Base-by-base conservation (phyloP, 2,329 filamentous ascomycete species). In the Talaromyces verruculosus region DNA sequence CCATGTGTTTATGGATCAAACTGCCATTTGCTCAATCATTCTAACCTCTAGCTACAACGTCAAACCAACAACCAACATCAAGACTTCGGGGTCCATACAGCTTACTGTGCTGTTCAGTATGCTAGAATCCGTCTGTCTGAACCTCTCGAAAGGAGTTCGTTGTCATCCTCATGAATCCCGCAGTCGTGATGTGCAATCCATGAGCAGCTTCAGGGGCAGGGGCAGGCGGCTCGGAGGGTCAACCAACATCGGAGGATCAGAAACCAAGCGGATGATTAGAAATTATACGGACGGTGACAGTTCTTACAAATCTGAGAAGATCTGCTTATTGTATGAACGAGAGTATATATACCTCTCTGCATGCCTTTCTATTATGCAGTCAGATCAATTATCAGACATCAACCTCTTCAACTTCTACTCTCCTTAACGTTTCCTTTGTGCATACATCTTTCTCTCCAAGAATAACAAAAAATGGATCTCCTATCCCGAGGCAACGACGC, bases 401-500 rank as follows among this genome's bases (percentile, higher is more conserved):
- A 15, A 55, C 25, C 25, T n/a, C 25, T 25, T 30, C 28, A 17
- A 15, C n/a, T 37, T 10, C 30, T 57, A 37, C 53, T 39, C 33
- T 35, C 51, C 25, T 33, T 30, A 10, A 53, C 6, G 1, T 22
- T 35, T 28, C 10, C 30, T 33, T 22, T 37, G n/a, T 39, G 33
- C 11, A 35, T 51, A 28, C 30, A 55, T n/a, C 17, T 11, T 19
- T 22, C 19, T 15, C 7, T 15, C 15, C 25, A 25, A 25, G 19
- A 30, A 47, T 28, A n/a, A n/a, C 1, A 6, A 7, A 63, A 6
- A n/a, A 63, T 63, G 61, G 47, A 63, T 28, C 25, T 63, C 10
- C 11, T 63, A 17, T 6, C 61, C 10, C 73, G 78, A 63, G 74
- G 67, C 51, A 85, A 86, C 74, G 76, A 82, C 53, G 83, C 82